Evolutionary conservation across 1,284 basidiomycete genomes (phyloP).

Genomic region (Cutaneotrichosporon daszewskae): DNA sequence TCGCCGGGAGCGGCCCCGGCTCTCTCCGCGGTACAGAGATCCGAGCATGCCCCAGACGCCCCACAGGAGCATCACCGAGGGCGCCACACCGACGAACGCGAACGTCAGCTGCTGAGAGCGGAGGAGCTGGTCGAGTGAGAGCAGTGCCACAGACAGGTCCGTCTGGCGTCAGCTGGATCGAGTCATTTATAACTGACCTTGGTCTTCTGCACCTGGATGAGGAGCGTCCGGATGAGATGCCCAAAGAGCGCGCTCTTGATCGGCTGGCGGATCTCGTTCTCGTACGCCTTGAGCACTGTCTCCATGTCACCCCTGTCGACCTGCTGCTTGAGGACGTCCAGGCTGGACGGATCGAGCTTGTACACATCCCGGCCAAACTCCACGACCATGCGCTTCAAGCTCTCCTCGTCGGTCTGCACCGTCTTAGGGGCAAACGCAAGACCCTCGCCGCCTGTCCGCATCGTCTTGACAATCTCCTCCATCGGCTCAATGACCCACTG

Average conservation of each 20-base stretch:
- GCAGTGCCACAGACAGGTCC: constrained; percentile 81
- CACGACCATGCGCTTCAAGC: constrained; percentile 86
- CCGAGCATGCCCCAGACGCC: constrained; percentile 57
- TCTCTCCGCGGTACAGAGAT: constrained; percentile 51
- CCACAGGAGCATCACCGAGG: constrained; percentile 76
- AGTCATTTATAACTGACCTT: constrained; percentile 57
- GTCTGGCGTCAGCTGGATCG: constrained; percentile 53
- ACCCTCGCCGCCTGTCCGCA: constrained; percentile 51
- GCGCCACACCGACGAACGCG: constrained; percentile 93
- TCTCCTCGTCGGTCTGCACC: constrained; percentile 55
- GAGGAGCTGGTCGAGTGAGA: constrained; percentile 79
- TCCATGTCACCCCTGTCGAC: constrained; percentile 81
- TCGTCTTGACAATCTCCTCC: constrained; percentile 73
- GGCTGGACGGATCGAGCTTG: constrained; percentile 53
- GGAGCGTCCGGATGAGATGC: constrained; percentile 73
- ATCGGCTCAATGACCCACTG: constrained; percentile 86
- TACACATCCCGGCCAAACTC: constrained; percentile 73
- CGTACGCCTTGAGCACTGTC: constrained; percentile 79
- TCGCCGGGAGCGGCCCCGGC: constrained; percentile 41
- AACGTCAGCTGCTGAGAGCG: constrained; percentile 95
- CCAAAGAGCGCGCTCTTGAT: constrained; percentile 75
- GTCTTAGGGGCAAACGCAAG: constrained; percentile 51
- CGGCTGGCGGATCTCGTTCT: constrained; percentile 81
- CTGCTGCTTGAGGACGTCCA: constrained; percentile 60
- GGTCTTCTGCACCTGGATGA: constrained; percentile 94